Percentiles rank a stretch among this genome's conserved stretches.
Conservation (phyloP, 2,329 filamentous ascomycete genomes). For the Diaporthe australafricana region DNA sequence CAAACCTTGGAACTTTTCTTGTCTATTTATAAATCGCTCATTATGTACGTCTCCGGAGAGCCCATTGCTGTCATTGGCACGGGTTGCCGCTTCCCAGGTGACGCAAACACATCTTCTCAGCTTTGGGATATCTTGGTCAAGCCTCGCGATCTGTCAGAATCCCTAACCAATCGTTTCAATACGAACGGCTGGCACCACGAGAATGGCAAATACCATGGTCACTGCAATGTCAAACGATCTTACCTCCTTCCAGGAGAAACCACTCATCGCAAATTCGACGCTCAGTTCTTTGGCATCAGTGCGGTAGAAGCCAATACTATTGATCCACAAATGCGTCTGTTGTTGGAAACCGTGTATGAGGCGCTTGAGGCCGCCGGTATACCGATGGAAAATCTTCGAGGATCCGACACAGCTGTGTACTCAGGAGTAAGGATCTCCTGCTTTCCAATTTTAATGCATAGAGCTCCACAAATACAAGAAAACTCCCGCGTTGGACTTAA, state of each 20-base stretch:
- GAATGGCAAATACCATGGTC: slow-evolving; percentile 44
- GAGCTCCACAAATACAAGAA: too few species aligned
- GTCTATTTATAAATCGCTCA: too few species aligned
- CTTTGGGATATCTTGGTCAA: slow-evolving; percentile 50
- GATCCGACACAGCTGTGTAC: slow-evolving; percentile 37
- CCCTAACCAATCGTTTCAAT: slow-evolving; percentile 42
- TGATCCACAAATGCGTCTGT: slow-evolving; percentile 27
- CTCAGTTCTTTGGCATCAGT: slow-evolving; percentile 44
- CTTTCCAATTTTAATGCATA: too few species aligned
- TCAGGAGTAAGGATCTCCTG: too few species aligned
- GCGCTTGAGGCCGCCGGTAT: slow-evolving; percentile 37
- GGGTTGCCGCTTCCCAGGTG: slow-evolving; percentile 53
- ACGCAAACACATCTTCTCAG: slow-evolving; percentile 46
- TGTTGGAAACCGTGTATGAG: slow-evolving; percentile 41
- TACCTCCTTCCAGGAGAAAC: slow-evolving; percentile 34
- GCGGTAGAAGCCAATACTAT: slow-evolving; percentile 39
- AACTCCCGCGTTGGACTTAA: too few species aligned
- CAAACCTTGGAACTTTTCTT: too few species aligned
- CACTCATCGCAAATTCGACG: slow-evolving; percentile 40
- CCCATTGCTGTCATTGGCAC: slow-evolving; percentile 53
- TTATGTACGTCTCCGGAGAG: not conserved
- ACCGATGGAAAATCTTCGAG: not conserved
- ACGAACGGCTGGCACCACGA: slow-evolving; percentile 42
- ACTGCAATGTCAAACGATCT: slow-evolving; percentile 42
- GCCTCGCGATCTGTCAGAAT: slow-evolving; percentile 38